Base-by-base conservation (phyloP, 805 yeast species). In the Wilhelminamyces savonicus region DNA sequence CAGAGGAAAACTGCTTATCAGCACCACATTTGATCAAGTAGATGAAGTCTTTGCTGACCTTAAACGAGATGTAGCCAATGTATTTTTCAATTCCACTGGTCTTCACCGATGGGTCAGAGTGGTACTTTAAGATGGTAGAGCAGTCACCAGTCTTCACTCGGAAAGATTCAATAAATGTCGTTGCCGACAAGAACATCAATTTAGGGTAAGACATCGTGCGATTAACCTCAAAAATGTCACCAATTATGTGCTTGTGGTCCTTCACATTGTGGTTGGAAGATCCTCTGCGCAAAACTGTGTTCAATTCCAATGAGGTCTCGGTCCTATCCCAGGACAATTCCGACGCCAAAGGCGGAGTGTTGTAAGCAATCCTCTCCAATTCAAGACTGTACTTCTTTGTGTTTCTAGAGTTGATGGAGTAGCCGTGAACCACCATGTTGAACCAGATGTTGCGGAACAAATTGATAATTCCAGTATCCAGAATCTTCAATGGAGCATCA, bases 381-480 rank as follows among this genome's bases (percentile, higher is more conserved):
- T 74, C 73, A 0, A 42, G 42, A 24, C 56, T 52, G 45, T 72
- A 69, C n/a, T 58, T 56, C 32, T 59, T 56, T 11, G 75, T 69
- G 46, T 78, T 61, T 10, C 64, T 62, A 0, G 92, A 77, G 21
- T 66, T 66, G 32, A 65, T 64, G n/a, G 76, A 71, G 50, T 78
- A 86, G 0, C 98, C 98, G 54, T 92, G 95, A 16, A 88, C 82
- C 4, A 80, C 90, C 69, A 92, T 66, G 48, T 90, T 92, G 54
- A 85, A 86, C 99, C 99, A 92, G 25, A 86, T 76, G 54, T 92
- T 82, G 48, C 94, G 72, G 63, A 90, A 85, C 35, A 78, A 61
- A 26, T 71, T 67, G 27, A 76, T 60, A 1, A 76, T 60, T 2
- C 60, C 61, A 23, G 74, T 72, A 39, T 79, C 74, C 7, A 50